Percentiles rank a stretch among this genome's conserved stretches.
Conservation (phyloP, 2,329 filamentous ascomycete genomes). For the Huntiella moniliformis region DNA sequence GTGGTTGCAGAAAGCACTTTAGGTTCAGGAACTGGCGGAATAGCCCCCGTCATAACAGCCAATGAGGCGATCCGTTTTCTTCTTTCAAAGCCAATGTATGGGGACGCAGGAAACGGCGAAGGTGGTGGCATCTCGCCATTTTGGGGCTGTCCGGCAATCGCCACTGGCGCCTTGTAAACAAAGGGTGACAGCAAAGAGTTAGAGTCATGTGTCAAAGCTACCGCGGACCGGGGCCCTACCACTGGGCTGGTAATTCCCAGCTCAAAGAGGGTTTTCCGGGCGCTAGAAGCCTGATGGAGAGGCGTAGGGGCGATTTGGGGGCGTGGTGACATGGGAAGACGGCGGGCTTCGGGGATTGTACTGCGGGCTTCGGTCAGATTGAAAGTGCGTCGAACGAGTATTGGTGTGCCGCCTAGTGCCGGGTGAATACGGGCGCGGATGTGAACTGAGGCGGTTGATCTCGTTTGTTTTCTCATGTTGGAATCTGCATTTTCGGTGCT, state of each 20-base stretch:
- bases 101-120: slow-evolving; percentile 5
- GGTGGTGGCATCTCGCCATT: neutral
- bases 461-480: too few relatives aligned
- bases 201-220: neutral
- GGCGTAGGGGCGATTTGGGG: neutral
- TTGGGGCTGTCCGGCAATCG: neutral
- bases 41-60: neutral
- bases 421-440: slow-evolving; percentile 28
- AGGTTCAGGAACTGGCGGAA: too few relatives aligned
- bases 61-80: slow-evolving; percentile 7
- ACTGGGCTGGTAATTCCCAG: slow-evolving; percentile 7
- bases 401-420: slow-evolving; percentile 22
- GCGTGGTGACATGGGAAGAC: neutral
- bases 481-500: too few relatives aligned
- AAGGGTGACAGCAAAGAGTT: slow-evolving; percentile 2
- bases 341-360: slow-evolving; percentile 21
- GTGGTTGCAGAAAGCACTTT: neutral
- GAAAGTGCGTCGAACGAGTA: slow-evolving; percentile 31
- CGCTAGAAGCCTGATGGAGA: neutral
- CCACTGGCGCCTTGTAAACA: neutral
- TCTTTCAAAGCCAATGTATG: slow-evolving; percentile 9
- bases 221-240: neutral
- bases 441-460: slow-evolving; percentile 1
- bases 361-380: slow-evolving; percentile 28
- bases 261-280: slow-evolving; percentile 5